Conservation (phyloP, 495 filamentous ascomycete genomes). For the Usnea hakonensis region DNA sequence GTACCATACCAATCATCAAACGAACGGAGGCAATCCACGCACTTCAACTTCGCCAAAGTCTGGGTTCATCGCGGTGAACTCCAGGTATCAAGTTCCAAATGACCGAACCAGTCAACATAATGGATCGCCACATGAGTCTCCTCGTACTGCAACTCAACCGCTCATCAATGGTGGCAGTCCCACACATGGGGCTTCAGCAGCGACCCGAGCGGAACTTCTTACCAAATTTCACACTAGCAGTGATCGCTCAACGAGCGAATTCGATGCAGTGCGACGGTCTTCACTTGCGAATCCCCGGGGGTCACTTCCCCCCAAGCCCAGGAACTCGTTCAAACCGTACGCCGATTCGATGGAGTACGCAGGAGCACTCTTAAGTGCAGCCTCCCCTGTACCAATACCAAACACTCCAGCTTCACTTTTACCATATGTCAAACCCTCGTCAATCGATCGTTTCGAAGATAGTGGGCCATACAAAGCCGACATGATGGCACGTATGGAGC, state of each 20-base stretch:
- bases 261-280: constrained; percentile 16
- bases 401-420: constrained; percentile 44
- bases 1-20: constrained; percentile 10
- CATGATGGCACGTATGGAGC: constrained; percentile 69
- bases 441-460: constrained; percentile 43
- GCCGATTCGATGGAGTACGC: constrained; percentile 29
- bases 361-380: constrained; percentile 29
- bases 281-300: constrained; percentile 11
- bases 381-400: constrained; percentile 42
- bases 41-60: constrained; percentile 37
- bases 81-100: constrained; percentile 20
- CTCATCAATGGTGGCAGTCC: constrained; percentile 42
- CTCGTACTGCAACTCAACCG: constrained; percentile 32
- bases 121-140: constrained; percentile 29
- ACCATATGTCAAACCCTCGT: constrained; percentile 38
- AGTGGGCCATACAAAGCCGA: constrained; percentile 55
- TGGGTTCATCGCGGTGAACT: constrained; percentile 55
- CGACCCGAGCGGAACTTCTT: constrained; percentile 45
- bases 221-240: constrained; percentile 52
- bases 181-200: constrained; percentile 46
- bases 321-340: constrained; percentile 16
- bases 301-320: constrained; percentile 13
- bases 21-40: constrained; percentile 18
- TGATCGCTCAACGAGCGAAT: constrained; percentile 37
- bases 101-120: constrained; percentile 30